Conservation (phyloP, 2,329 filamentous ascomycete species). For the Pestalotiopsis sp. region DNA sequence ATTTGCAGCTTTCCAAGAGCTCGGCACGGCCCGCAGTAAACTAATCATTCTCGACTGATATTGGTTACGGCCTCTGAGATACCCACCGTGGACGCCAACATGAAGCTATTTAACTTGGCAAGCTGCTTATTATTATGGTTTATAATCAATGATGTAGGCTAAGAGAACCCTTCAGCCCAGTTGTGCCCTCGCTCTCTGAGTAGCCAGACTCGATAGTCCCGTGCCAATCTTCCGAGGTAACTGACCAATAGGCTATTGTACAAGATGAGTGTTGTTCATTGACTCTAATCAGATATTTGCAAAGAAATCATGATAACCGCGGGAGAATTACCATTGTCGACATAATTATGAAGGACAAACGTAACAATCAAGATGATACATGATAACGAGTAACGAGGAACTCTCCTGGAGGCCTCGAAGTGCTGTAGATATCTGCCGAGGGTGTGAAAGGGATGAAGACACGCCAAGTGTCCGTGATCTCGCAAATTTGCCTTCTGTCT, state of each 20-base stretch:
- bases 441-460: too few relatives aligned
- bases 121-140: not conserved
- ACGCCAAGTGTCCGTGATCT: too few relatives aligned
- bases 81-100: not conserved
- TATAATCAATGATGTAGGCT: not conserved
- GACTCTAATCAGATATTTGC: too few relatives aligned
- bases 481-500: not conserved
- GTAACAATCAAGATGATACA: too few relatives aligned
- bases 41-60: not conserved
- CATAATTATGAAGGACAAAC: too few relatives aligned
- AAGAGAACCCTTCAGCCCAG: not conserved
- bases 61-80: not conserved
- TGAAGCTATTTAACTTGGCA: not conserved
- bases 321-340: too few relatives aligned
- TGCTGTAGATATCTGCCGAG: too few relatives aligned
- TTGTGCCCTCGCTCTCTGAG: not conserved
- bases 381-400: too few relatives aligned
- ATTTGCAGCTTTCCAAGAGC: not conserved
- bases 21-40: not conserved
- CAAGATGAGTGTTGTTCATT: too few relatives aligned
- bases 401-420: too few relatives aligned
- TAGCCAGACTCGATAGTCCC: not conserved
- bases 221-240: not conserved
- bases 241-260: not conserved
- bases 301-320: too few relatives aligned